Evolutionary conservation across 2,329 filamentous ascomycete species (phyloP), one percentile per base, ranked within the genome.

Genomic region (Beauveria caledonica): DNA sequence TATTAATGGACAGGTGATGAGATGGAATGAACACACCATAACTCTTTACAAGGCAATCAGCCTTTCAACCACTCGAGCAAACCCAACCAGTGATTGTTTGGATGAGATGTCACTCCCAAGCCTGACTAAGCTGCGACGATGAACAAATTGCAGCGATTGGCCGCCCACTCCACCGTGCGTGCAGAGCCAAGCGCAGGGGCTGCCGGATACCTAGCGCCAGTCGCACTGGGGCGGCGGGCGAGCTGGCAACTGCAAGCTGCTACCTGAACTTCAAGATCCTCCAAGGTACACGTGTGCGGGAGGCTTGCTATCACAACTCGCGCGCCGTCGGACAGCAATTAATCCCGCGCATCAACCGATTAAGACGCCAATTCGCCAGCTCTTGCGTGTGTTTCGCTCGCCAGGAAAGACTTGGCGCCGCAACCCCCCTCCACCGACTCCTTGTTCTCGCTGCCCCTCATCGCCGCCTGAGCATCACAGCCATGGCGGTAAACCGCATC

Each of bases 401-500:
- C 36, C 25, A 29, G n/a, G n/a, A 17, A 49, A 25, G 25, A 10
- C 44, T 11, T n/a, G 8, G 21, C 10, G 19, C 23, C 29, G 21
- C 36, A 19, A 19, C 8, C 7, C 17, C 19, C 45, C 11, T 21
- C 52, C 29, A 56, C 59, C 51, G 36, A 49, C 33, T 56, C 52
- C 29, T 23, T 53, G 40, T 44, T 21, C 62, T 64, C 62, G 57
- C 53, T 69, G 66, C 66, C 66, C 68, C 68, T 67, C 66, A 62
- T 65, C 62, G 57, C 60, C 60, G 63, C 58, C 56, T 63, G 50
- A 60, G 60, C 58, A 65, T 64, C 65, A 42, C 64, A 63, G 78
- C 71, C 69, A 96, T 96, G 91, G 93, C 94, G 72, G 93, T 97
- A 74, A 97, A 94, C 79, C 89, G 93, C 75, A 94, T 99, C 75